Evolutionary conservation across 352 stramenopile genomes (phyloP).

Genomic region (Pythium aphanidermatum): DNA sequence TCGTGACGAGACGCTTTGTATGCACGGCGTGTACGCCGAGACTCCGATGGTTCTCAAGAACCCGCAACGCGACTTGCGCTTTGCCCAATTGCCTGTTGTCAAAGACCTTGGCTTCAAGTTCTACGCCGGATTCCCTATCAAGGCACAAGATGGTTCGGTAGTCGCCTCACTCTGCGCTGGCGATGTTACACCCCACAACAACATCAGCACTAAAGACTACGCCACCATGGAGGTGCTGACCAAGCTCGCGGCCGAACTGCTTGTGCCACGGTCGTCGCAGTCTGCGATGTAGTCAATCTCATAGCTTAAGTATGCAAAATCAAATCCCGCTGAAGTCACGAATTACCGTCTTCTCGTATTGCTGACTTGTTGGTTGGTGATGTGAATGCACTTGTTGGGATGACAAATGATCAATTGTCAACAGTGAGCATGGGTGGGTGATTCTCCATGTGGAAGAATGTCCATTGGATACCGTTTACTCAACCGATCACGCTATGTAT

Average conservation of each 20-base stretch:
- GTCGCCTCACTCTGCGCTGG: conserved; percentile 34
- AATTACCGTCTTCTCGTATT: too few relatives aligned
- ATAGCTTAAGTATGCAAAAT: too few relatives aligned
- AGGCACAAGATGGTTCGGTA: conserved; percentile 32
- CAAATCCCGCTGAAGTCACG: too few relatives aligned
- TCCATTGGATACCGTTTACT: too few relatives aligned
- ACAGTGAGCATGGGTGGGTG: too few relatives aligned
- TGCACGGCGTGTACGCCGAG: conserved; percentile 50
- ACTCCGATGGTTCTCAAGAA: conserved; percentile 58
- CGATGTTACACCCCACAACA: conserved; percentile 34
- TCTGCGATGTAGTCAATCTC: too few relatives aligned
- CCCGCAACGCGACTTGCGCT: conserved; percentile 46
- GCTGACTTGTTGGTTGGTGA: too few relatives aligned
- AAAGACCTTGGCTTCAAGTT: conserved; percentile 43
- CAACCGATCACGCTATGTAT: too few relatives aligned
- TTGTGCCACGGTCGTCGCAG: too few relatives aligned
- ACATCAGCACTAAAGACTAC: conserved; percentile 60
- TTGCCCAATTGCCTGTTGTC: conserved; percentile 35
- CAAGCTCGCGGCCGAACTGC: conserved; percentile 37
- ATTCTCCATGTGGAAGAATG: too few relatives aligned
- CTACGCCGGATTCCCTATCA: conserved; percentile 52
- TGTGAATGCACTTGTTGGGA: too few relatives aligned
- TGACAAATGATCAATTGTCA: too few relatives aligned
- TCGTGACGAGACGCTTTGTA: conserved; percentile 47
- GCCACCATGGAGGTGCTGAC: conserved; percentile 53